Conservation (phyloP, 1,139 yeast genomes). For the Scheffersomyces titani region DNA sequence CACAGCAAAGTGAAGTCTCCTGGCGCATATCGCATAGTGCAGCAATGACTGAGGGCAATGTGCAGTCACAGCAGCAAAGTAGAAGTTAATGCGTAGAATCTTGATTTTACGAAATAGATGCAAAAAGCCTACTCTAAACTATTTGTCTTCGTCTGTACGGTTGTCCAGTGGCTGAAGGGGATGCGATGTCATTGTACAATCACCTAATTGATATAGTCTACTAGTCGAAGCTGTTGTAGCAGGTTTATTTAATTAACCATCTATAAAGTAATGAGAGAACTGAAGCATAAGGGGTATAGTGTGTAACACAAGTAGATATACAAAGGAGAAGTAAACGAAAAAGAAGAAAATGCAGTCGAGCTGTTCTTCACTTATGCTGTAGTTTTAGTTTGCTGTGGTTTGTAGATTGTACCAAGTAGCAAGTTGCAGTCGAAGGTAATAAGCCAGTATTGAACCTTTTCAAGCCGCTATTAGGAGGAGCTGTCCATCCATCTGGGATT, state of each 20-base stretch:
- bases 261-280: neutral
- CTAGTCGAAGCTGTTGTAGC: neutral
- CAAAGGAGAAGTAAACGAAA: neutral
- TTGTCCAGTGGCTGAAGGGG: neutral
- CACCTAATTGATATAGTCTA: neutral
- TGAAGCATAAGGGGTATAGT: neutral
- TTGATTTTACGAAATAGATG: neutral
- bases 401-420: neutral
- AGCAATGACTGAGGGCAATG: neutral
- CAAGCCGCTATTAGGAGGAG: neutral
- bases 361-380: neutral
- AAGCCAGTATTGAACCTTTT: neutral
- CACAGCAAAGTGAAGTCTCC: neutral
- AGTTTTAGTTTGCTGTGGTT: neutral
- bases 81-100: neutral
- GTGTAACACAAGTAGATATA: neutral
- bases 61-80: neutral
- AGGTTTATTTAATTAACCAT: neutral
- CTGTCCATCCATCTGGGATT: constrained; percentile 44
- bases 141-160: neutral
- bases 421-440: neutral
- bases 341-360: neutral
- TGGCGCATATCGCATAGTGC: neutral
- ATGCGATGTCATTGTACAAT: neutral
- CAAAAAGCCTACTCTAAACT: neutral